A percentile compares a stretch with the other conserved stretches of the same genome.
Conservation (phyloP, 108 stramenopile species). For the Fistulifera solaris region DNA sequence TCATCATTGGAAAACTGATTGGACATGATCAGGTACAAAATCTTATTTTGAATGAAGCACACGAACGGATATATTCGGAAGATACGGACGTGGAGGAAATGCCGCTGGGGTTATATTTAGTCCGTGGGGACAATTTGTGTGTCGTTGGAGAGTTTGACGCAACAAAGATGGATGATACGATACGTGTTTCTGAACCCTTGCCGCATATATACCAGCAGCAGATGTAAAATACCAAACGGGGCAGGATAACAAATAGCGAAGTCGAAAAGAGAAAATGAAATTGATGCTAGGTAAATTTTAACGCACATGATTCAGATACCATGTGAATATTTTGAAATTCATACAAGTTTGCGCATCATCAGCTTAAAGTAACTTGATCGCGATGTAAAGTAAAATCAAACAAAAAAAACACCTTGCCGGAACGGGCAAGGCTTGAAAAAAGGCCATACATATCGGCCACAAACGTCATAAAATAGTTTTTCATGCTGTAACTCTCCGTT, state of each 20-base stretch:
- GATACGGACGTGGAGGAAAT: constrained; percentile 55
- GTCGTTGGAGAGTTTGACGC: constrained; percentile 35
- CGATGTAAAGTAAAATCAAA: constrained; percentile 13
- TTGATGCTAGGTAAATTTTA: neutral
- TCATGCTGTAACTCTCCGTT: constrained; percentile 26
- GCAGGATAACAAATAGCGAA: neutral
- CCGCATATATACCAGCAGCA: constrained; percentile 34
- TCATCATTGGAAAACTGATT: constrained; percentile 51
- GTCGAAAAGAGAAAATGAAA: neutral
- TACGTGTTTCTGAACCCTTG: constrained; percentile 16
- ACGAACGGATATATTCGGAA: constrained; percentile 59
- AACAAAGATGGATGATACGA: constrained; percentile 13
- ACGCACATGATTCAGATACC: neutral
- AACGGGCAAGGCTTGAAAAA: constrained; percentile 19
- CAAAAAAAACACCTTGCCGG: constrained; percentile 7
- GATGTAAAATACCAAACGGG: neutral
- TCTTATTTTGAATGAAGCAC: constrained; percentile 54
- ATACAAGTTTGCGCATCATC: neutral
- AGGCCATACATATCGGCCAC: constrained; percentile 18
- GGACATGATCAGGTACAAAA: constrained; percentile 86
- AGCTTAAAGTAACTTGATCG: constrained; percentile 11
- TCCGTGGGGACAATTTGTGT: constrained; percentile 81
- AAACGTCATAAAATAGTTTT: constrained; percentile 25
- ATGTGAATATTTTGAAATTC: neutral
- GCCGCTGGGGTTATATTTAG: constrained; percentile 67